Conservation (phyloP, 2,329 filamentous ascomycete species). For the Pseudopithomyces maydicus region DNA sequence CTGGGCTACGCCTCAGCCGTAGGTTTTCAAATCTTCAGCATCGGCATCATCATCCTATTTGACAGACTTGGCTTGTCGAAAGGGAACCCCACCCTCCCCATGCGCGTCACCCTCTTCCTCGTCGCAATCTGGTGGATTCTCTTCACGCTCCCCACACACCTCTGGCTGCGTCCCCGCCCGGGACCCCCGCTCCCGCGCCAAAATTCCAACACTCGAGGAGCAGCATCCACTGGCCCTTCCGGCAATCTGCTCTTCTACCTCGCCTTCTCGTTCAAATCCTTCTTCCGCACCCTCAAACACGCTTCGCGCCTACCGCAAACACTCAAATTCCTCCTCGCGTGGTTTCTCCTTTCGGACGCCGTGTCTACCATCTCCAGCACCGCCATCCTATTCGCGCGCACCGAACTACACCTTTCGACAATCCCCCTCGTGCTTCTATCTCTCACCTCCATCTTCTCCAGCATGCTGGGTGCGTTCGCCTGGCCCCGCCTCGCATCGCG, state of each 20-base stretch:
- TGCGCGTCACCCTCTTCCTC: conserved; percentile 79
- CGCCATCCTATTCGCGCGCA: conserved; percentile 91
- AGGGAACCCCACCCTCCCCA: conserved; percentile 77
- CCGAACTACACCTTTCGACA: conserved; percentile 83
- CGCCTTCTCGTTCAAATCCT: conserved; percentile 78
- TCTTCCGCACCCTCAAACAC: conserved; percentile 76
- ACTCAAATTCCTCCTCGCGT: conserved; percentile 77
- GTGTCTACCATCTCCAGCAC: conserved; percentile 94
- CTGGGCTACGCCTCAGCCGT: conserved; percentile 87
- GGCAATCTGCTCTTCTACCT: too few species aligned
- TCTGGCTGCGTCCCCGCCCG: conserved; percentile 83
- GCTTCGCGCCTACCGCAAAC: conserved; percentile 73
- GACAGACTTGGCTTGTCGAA: conserved; percentile 51
- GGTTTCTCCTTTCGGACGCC: conserved; percentile 91
- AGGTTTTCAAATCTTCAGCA: conserved; percentile 77
- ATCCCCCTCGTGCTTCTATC: conserved; percentile 86
- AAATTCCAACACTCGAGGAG: too few species aligned
- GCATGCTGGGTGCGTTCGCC: conserved; percentile 83
- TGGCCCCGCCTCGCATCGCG: conserved; percentile 78
- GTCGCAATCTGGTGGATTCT: conserved; percentile 87
- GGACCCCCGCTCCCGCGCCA: conserved; percentile 71
- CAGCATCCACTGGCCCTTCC: too few species aligned
- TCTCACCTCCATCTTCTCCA: conserved; percentile 82
- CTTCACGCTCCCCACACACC: conserved; percentile 81
- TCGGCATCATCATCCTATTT: conserved; percentile 69